Evolutionary conservation across 495 filamentous ascomycete species (phyloP).

Genomic region (Penicillium odoratum): DNA sequence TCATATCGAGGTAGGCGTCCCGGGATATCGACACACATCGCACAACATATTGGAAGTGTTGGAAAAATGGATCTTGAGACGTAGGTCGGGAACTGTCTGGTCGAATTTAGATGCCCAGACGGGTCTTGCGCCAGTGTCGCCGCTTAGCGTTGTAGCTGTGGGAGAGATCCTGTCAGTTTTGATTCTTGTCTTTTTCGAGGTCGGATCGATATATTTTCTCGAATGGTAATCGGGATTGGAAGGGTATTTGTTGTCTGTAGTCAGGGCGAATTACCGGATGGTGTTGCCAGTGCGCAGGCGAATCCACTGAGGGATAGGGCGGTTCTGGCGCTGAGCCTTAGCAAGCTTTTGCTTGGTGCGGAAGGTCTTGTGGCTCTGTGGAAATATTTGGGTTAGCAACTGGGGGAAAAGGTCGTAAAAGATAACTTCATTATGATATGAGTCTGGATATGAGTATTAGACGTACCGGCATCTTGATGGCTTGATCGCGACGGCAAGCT

Average conservation of each 20-base stretch:
- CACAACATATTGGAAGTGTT: slow-evolving; percentile 17
- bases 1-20: slow-evolving; percentile 22
- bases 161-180: slow-evolving; percentile 18
- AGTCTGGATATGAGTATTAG: neutral
- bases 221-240: neutral
- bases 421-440: neutral
- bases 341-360: slow-evolving; percentile 99
- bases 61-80: slow-evolving; percentile 16
- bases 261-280: slow-evolving; percentile 72
- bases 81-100: slow-evolving; percentile 16
- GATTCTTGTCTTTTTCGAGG: slow-evolving; percentile 9
- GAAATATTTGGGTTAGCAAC: slow-evolving; percentile 19
- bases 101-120: slow-evolving; percentile 84
- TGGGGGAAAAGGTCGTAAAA: neutral
- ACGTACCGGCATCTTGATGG: slow-evolving; percentile 83
- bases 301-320: slow-evolving; percentile 99
- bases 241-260: neutral
- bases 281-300: slow-evolving; percentile 97
- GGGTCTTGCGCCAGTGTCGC: slow-evolving; percentile 99
- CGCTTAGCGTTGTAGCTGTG: slow-evolving; percentile 98
- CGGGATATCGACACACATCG: slow-evolving; percentile 26
- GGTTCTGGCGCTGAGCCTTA: slow-evolving; percentile 99
- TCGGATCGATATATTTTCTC: neutral
- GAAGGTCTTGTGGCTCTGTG: slow-evolving; percentile 97
- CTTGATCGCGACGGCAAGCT: slow-evolving; percentile 52